Base-by-base conservation (phyloP, 2,329 filamentous ascomycete species). In the Colletotrichum sp. region DNA sequence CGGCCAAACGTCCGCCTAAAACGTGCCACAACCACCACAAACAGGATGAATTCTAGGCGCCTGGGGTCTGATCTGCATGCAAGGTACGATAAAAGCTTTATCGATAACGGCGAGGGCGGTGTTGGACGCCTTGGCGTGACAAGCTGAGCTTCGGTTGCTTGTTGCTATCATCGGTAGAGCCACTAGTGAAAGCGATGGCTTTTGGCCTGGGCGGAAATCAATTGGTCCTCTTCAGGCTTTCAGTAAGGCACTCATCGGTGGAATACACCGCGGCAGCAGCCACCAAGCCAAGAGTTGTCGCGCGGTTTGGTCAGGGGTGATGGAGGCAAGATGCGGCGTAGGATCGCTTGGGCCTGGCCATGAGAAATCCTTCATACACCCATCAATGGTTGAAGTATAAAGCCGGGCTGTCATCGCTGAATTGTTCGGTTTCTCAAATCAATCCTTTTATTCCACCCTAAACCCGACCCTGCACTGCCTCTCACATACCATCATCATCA, bases 331-430 rank as follows among this genome's bases (percentile, higher is more conserved):
- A 52, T 24, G n/a, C 44, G 5, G n/a, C 44, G 2, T 8, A 52
- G 44, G 44, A 52, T 52, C 44, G 44, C n/a, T 52, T 52, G 44
- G 44, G 0, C 44, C n/a, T 52, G 1, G 44, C 22, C 10, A 24
- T 22, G 44, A 52, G 10, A 22, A 52, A 52, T 52, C n/a, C n/a
- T 52, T 2, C 44, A 52, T 1, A 22, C 44, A 0, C 2, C n/a
- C n/a, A 8, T 52, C 44, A 52, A 24, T 5, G 44, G n/a, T 24
- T 13, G n/a, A 5, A 13, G n/a, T 52, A 52, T 52, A 52, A 52
- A 52, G 6, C 6, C 0, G 10, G 12, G 0, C 44, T 0, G 0
- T 7, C n/a, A 1, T 10, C 44, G 12, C n/a, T 24, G 18, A 24
- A 1, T 52, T 8, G 1, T 13, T 13, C n/a, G 10, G 44, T 13